These are phyloP conservation scores for Paecilomyces sp. DNA, from an alignment of 2,329 filamentous ascomycete genomes.

Conservation along the genomic window DNA sequence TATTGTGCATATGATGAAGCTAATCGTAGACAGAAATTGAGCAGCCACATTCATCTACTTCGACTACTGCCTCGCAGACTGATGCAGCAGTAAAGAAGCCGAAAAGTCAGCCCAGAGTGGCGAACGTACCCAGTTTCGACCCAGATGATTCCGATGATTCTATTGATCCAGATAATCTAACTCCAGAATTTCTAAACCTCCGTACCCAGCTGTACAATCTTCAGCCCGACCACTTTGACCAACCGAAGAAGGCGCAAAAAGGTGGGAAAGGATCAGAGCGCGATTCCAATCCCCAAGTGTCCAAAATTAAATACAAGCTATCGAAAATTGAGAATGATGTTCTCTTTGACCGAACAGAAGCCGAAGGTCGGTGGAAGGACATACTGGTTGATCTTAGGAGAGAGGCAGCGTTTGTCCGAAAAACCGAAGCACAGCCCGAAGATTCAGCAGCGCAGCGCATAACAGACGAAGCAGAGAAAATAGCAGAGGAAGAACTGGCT, in stretches of 20 bases:
- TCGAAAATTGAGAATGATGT: conserved; percentile 70
- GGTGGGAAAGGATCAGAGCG: conserved; percentile 11
- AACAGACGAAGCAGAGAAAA: conserved; percentile 8
- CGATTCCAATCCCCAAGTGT: conserved; percentile 41
- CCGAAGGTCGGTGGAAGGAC: conserved; percentile 59
- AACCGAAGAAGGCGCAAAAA: conserved; percentile 35
- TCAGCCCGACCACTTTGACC: conserved; percentile 47
- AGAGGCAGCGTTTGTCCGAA: conserved; percentile 40
- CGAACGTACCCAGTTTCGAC: conserved; percentile 13
- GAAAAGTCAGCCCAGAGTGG: conserved; percentile 18
- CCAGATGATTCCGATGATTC: conserved; percentile 52
- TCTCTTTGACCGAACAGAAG: conserved; percentile 62
- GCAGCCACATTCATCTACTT: conserved; percentile 19
- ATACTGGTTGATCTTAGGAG: conserved; percentile 55
- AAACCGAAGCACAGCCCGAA: conserved; percentile 43
- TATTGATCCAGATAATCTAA: conserved; percentile 66
- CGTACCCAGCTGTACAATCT: conserved; percentile 61
- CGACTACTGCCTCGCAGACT: conserved; percentile 14
- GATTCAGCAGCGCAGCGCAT: conserved; percentile 17
- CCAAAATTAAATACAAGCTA: conserved; percentile 66
- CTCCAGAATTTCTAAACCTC: conserved; percentile 69
- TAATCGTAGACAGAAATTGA: conserved; percentile 24
- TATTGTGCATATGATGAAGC: conserved; percentile 10
- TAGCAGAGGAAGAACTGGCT: conserved; percentile 12
- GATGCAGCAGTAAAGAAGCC: conserved; percentile 16